Percentiles rank a stretch among this genome's conserved stretches.
These are phyloP conservation scores for Astrephomene gubernaculifera DNA, from an alignment of 139 green algal genomes.

Conservation along the genomic window DNA sequence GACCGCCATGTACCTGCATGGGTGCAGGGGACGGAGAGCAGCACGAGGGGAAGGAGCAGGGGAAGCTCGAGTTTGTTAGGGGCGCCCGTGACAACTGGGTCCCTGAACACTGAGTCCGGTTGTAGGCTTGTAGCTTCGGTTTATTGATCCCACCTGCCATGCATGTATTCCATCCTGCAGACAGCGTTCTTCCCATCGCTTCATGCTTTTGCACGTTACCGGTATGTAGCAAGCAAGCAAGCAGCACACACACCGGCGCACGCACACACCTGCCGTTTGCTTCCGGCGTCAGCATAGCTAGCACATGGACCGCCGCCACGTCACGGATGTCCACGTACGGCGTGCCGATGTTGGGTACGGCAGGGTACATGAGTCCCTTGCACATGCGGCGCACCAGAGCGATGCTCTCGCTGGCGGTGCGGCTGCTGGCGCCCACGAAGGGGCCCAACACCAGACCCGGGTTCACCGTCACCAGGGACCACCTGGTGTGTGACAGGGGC, in stretches of 20 bases:
- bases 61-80: too few species aligned
- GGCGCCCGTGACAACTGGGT: too few species aligned
- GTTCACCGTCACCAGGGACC: slow-evolving; percentile 65
- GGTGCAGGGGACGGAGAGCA: too few species aligned
- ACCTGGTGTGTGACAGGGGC: slow-evolving; percentile 26
- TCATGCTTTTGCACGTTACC: too few species aligned
- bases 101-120: too few species aligned
- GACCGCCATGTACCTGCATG: slow-evolving; percentile 17
- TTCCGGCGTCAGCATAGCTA: slow-evolving; percentile 60
- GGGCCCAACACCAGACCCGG: slow-evolving; percentile 64
- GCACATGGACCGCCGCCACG: slow-evolving; percentile 64
- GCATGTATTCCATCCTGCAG: too few species aligned
- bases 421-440: slow-evolving; percentile 26
- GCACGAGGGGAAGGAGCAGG: too few species aligned
- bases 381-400: slow-evolving; percentile 22
- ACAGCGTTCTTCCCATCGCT: too few species aligned
- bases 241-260: background rate
- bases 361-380: background rate
- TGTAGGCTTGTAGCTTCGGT: too few species aligned
- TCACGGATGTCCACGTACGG: slow-evolving; percentile 67
- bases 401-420: slow-evolving; percentile 17
- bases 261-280: slow-evolving; percentile 56
- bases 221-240: too few species aligned
- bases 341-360: slow-evolving; percentile 24
- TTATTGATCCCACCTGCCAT: too few species aligned